Evolutionary conservation across 345 rosid species (phyloP).

Genomic region (Durio zibethinus): DNA sequence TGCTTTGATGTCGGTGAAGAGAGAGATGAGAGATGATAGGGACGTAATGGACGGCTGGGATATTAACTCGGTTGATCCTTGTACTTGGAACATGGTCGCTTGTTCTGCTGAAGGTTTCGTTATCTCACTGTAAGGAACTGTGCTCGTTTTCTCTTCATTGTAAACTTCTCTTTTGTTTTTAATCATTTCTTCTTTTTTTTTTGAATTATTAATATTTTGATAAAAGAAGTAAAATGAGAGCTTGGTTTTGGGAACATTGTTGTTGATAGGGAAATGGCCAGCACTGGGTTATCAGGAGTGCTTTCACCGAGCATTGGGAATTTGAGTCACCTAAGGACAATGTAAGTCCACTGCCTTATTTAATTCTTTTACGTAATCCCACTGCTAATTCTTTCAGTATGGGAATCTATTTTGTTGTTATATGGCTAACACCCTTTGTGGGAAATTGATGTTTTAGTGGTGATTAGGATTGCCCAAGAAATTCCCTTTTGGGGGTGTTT

Average conservation of each 20-base stretch:
- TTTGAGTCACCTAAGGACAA: slow-evolving; percentile 65
- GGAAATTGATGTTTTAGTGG: neutral
- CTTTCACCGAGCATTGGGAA: slow-evolving; percentile 75
- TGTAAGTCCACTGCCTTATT: slow-evolving; percentile 41
- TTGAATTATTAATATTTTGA: neutral
- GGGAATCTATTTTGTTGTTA: neutral
- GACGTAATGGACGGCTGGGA: slow-evolving; percentile 84
- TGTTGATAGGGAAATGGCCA: slow-evolving; percentile 70
- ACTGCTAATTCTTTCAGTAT: neutral
- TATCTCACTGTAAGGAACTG: slow-evolving; percentile 59
- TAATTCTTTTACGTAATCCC: neutral
- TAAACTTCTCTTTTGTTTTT: no score
- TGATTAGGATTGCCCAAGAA: neutral
- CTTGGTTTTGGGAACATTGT: neutral
- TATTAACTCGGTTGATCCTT: slow-evolving; percentile 94
- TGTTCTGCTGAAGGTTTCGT: slow-evolving; percentile 82
- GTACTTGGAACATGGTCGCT: slow-evolving; percentile 96
- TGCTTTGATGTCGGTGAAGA: slow-evolving; percentile 87
- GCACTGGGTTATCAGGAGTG: slow-evolving; percentile 66
- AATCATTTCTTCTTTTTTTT: no score
- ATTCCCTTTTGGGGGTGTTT: neutral
- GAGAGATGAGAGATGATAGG: slow-evolving; percentile 59
- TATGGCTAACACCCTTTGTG: neutral
- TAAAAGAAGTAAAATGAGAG: neutral
- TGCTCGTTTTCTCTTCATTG: neutral